Evolutionary conservation across 805 yeast genomes (phyloP), one percentile per base, ranked within the genome.

Genomic region (Saturnispora diversa): DNA sequence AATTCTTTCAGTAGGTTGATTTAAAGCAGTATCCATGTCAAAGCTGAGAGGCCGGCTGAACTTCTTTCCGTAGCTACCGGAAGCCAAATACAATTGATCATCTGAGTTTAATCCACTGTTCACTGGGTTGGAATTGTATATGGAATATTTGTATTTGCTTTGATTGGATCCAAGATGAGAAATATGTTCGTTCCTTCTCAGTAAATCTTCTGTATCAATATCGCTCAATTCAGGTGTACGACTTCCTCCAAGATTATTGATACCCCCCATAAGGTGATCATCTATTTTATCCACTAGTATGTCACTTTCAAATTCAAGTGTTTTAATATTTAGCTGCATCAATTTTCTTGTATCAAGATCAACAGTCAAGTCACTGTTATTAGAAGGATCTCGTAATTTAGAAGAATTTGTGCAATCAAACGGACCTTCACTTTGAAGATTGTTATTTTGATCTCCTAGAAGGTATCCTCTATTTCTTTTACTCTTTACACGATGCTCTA

Each of bases 121-220:
- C 5, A 22, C n/a, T 4, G 43, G 43, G 24, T 40, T 40, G 9
- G 43, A 35, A 22, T 40, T 40, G 36, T 40, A 40, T 15, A 40
- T 40, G 7, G 35, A 24, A 13, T 20, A n/a, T 24, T 20, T 20
- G 25, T 17, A 10, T n/a, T 36, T 19, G 12, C 24, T 7, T 19
- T 36, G 19, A n/a, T 30, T 30, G 17, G 12, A 3, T 9, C n/a
- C n/a, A 24, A 23, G 2, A 9, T 10, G 7, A 10, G n/a, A 9
- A 6, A 15, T 11, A 10, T 30, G 11, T 4, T 15, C 17, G 4
- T 13, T 25, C 6, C 4, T 19, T 33, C 25, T 33, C 12, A 30
- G 31, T 16, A 35, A 23, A 19, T 35, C 26, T 5, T 16, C 23
- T 6, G 39, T 35, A 12, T n/a, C n/a, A n/a, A n/a, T n/a, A n/a